Conservation (phyloP, 2,329 filamentous ascomycete genomes). For the Alternaria triticimaculans region DNA sequence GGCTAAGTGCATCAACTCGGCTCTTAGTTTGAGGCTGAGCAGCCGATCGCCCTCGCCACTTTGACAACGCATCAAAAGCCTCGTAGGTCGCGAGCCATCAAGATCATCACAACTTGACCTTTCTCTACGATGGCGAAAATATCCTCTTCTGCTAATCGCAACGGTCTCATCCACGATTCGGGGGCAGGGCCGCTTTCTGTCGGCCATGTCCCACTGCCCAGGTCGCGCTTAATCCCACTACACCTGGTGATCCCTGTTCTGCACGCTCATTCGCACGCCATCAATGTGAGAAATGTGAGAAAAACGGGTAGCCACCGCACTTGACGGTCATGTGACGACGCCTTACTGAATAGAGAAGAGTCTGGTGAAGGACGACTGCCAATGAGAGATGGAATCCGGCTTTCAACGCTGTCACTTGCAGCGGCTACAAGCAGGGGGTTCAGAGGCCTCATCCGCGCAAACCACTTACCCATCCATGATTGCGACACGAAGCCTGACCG, state of each 20-base stretch:
- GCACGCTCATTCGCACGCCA: constrained; percentile 38
- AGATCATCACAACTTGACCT: constrained; percentile 2
- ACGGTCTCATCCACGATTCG: constrained; percentile 32
- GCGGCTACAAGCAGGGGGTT: constrained; percentile 35
- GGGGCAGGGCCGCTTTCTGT: constrained; percentile 23
- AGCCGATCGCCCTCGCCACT: constrained; percentile 37
- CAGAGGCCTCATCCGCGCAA: constrained; percentile 1
- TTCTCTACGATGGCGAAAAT: constrained; percentile 15
- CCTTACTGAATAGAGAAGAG: constrained; percentile 28
- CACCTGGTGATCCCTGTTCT: constrained; percentile 30
- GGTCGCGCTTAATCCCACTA: constrained; percentile 38
- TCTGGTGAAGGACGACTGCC: constrained; percentile 21
- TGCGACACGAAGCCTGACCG: not conserved
- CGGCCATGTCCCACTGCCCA: constrained; percentile 31
- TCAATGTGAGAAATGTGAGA: constrained; percentile 41
- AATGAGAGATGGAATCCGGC: constrained; percentile 28
- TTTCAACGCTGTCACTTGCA: constrained; percentile 28
- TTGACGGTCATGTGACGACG: constrained; percentile 37
- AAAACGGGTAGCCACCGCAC: constrained; percentile 31
- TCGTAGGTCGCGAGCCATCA: constrained; percentile 19
- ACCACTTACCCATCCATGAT: not conserved
- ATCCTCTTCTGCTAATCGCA: constrained; percentile 22
- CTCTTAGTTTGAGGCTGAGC: constrained; percentile 44
- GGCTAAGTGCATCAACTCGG: constrained; percentile 37
- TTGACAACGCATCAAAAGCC: constrained; percentile 42